A percentile compares a stretch with the other conserved stretches of the same genome.
Conservation (phyloP, 169 alveolate species). For the Neospora caninum region DNA sequence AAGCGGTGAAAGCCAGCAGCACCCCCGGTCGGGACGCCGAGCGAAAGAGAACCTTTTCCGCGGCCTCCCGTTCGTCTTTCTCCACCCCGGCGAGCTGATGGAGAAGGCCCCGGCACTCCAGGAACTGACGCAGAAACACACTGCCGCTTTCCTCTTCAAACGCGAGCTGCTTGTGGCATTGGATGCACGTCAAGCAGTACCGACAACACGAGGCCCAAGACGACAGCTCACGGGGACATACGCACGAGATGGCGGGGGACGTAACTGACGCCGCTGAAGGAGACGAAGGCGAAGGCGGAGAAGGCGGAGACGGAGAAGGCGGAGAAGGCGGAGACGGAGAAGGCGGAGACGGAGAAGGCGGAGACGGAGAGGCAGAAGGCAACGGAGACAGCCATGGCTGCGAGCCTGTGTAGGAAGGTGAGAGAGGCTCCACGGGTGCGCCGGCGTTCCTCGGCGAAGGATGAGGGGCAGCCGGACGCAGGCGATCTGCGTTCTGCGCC, state of each 20-base stretch:
- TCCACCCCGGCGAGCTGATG: not conserved
- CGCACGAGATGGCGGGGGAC: not conserved
- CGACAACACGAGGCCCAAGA: constrained; percentile 35
- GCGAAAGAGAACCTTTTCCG: not conserved
- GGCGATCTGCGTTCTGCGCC: too few species aligned
- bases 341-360: not conserved
- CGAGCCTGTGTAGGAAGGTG: too few species aligned
- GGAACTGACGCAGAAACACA: not conserved
- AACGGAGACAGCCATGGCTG: too few species aligned
- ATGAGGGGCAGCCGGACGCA: too few species aligned
- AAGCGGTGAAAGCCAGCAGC: constrained; percentile 30
- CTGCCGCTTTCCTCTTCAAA: not conserved
- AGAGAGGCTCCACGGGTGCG: too few species aligned
- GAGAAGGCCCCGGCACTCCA: constrained; percentile 13
- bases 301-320: not conserved
- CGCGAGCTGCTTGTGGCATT: constrained; percentile 13
- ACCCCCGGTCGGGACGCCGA: constrained; percentile 12
- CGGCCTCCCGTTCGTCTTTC: not conserved
- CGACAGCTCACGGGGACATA: not conserved
- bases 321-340: not conserved
- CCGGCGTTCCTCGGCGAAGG: too few species aligned
- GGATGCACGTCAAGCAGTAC: not conserved
- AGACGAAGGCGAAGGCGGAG: not conserved
- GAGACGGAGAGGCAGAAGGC: not conserved
- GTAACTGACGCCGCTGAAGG: not conserved